Evolutionary conservation across 176 grass and related monocot species (phyloP), one percentile per base, ranked within the genome.

Genomic region (Leersia perrieri): DNA sequence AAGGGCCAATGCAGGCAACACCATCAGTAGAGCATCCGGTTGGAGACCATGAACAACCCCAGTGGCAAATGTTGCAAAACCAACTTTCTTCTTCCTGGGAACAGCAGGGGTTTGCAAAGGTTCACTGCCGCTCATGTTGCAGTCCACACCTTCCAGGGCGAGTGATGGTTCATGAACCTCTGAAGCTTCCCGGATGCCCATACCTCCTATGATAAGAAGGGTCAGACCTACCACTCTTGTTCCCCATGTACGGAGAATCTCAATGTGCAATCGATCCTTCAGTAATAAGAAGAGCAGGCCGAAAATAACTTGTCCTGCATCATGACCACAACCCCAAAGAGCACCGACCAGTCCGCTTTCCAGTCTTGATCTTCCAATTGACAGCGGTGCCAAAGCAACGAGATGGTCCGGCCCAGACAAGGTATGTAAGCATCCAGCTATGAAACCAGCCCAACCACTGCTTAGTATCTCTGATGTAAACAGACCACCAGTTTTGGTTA

Each of bases 311-410:
- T 99, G 97, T 35, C 97, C 97, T 6, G 97, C 97, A 39, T 99
- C 97, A 72, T 99, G 97, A 12, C 97, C 97, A 80, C 93, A 99
- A 22, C 97, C 97, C 97, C 97, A 99, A 33, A 99, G 92, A n/a
- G 97, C 97, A 36, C 97, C 93, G 20, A 99, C 97, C 69, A 99
- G 51, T 11, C 93, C 97, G 36, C 97, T 95, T 86, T 99, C 93
- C 11, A 94, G 79, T 26, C 80, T 85, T 72, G 93, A 86, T 88
- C 97, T 85, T 45, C 97, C 97, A 68, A 99, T 99, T 0, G 97
- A 90, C 34, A 99, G 70, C 4, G 97, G 97, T 0, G 97, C 97
- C 72, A 99, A 81, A 6, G 97, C 97, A 80, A 92, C 97, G 12
- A 99, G 87, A 91, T 99, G 97, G 60, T 99, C 97, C 3, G 97